A percentile compares a stretch with the other conserved stretches of the same genome.
Evolutionary conservation across 2,329 filamentous ascomycete species (phyloP).

Genomic region (Chaetomiaceae sp.): DNA sequence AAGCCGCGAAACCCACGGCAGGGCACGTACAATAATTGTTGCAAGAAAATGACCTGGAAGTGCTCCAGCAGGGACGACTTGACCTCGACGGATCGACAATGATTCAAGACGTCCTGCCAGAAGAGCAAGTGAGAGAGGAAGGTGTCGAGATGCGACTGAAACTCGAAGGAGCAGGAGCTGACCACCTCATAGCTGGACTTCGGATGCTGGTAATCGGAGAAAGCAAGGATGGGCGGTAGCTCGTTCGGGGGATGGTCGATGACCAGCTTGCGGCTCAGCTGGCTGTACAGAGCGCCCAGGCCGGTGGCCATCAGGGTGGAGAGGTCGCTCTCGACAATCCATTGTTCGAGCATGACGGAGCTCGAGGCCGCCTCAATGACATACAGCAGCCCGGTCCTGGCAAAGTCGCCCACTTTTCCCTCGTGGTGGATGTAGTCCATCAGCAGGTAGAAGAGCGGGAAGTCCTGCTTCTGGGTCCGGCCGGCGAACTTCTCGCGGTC

Average conservation of each 20-base stretch:
- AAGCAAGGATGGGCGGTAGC: conserved; percentile 73
- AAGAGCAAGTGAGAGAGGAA: conserved; percentile 94
- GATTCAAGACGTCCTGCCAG: conserved; percentile 97
- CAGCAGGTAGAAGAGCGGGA: conserved; percentile 89
- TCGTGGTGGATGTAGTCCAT: conserved; percentile 97
- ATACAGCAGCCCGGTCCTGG: conserved; percentile 86
- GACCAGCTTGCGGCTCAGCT: conserved; percentile 69
- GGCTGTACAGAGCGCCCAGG: conserved; percentile 67
- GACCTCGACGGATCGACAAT: conserved; percentile 86
- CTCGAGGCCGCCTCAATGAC: conserved; percentile 89
- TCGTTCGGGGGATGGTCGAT: conserved; percentile 69
- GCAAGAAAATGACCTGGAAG: conserved; percentile 92
- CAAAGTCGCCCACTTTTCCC: conserved; percentile 91
- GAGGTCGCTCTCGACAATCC: conserved; percentile 95
- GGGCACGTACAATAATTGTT: conserved; percentile 72
- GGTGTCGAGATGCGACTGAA: conserved; percentile 81
- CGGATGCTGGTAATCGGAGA: conserved; percentile 82
- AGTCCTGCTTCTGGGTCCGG: conserved; percentile 82
- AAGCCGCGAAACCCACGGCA: not conserved
- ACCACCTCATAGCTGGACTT: conserved; percentile 64
- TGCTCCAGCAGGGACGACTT: conserved; percentile 91
- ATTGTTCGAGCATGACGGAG: conserved; percentile 78
- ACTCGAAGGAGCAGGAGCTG: conserved; percentile 65
- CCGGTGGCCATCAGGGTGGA: conserved; percentile 97
- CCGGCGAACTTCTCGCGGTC: conserved; percentile 78